Base-by-base conservation (phyloP, 2,329 filamentous ascomycete species). In the Penicillium olsonii region DNA sequence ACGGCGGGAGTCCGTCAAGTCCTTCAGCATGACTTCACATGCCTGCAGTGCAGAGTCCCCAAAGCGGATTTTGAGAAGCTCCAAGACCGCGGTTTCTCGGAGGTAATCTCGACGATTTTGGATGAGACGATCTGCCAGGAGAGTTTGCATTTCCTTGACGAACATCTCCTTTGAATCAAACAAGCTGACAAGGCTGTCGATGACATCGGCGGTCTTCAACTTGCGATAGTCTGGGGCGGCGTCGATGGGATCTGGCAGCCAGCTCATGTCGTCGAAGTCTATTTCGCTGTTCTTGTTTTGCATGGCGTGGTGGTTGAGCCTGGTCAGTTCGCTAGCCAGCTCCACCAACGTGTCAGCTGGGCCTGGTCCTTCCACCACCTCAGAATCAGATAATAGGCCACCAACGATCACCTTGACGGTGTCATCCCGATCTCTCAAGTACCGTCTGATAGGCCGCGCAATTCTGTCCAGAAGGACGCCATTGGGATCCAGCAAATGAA, bases 1-100 rank as follows among this genome's bases (percentile, higher is more conserved):
- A 35, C 83, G 81, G 53, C 81, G 80, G 1, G 91, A 95, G 64
- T 96, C 92, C 57, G 88, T 82, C 29, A 97, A 88, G 67, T 99
- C 94, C 56, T 87, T 89, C 49, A 99, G 82, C 94, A 99, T 99
- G 62, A 99, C 94, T 66, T 99, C 92, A 69, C 92, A 96, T 41
- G 89, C 88, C 67, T 97, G 94, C 38, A 99, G 76, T 14, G 90
- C 85, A 22, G 82, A 80, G 57, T 96, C 90, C 19, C 92, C 92
- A 48, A 96, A 92, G 8, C 92, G 85, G 53, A 89, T 81, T 74
- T 96, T 96, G 51, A 99, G 80, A 9, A 97, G 80, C 49, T 92
- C 85, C 5, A 97, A 79, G 4, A 96, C 88, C 47, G 88, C 87
- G 45, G 89, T 82, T 70, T 89, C 94, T 68, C 90, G 90, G 52